Base-by-base conservation (phyloP, 83 land plant species). In the Picea mariana region DNA sequence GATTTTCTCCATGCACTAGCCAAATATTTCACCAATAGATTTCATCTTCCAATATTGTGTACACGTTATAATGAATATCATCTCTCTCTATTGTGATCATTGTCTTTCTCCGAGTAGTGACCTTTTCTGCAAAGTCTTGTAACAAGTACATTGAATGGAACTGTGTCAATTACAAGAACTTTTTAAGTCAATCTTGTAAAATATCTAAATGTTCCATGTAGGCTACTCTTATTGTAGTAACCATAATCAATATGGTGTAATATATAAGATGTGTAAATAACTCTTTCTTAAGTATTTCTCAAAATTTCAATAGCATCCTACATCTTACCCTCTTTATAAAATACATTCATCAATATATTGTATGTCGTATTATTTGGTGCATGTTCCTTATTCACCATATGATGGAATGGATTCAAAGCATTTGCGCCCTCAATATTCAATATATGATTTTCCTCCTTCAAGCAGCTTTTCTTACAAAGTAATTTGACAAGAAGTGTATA, bases 341-440 rank as follows among this genome's bases (percentile, higher is more conserved):
- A 87, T 34, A 82, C 86, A 84, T 66, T 21, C 15, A 87, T 79
- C 6, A 87, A 77, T 65, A 27, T 77, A 21, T 87, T 87, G 72
- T 73, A 84, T 65, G 82, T 73, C 40, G 82, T 44, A 63, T 73
- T 15, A 76, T 82, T 84, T 55, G 84, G 82, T 17, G 52, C 63
- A 67, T 84, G 63, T 31, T 80, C 84, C 15, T 23, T 67, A 71
- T 82, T 78, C 44, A 87, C 61, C 86, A 84, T 75, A 75, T 26
- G 80, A 9, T 65, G 66, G 40, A 86, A 83, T 24, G 77, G 58
- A 40, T 34, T 69, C 40, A 20, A 68, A 31, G 72, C 72, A 27
- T 68, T 34, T 55, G 16, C 59, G 13, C 13, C 16, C 2, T 12
- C 59, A 55, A 2, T 55, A 12, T 55, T 58, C 60, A 58, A 15